Percentiles rank a stretch among this genome's conserved stretches.
Conservation (phyloP, 2,329 filamentous ascomycete species). For the Fusarium pseudocircinatum region DNA sequence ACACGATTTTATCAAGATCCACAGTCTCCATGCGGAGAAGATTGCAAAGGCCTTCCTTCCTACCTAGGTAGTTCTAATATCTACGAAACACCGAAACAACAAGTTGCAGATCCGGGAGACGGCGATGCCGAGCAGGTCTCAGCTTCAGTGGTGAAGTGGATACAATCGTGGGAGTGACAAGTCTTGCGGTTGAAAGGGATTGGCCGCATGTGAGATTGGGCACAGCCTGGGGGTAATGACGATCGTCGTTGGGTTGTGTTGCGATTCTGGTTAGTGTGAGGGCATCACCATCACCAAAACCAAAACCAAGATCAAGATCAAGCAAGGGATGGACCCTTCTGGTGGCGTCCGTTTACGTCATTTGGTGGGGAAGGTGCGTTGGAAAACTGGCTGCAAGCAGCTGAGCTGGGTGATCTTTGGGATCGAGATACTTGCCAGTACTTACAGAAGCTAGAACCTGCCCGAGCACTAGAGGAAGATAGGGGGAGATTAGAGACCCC, state of each 20-base stretch:
- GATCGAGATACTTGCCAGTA: not conserved
- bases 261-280: constrained; percentile 29
- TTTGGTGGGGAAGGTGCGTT: constrained; percentile 20
- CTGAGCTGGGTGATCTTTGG: not conserved
- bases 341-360: constrained; percentile 35
- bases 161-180: not conserved
- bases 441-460: not conserved
- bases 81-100: constrained; percentile 19
- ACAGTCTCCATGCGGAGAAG: constrained; percentile 18
- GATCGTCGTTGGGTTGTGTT: constrained; percentile 22
- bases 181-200: not conserved
- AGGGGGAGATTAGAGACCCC: not conserved
- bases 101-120: constrained; percentile 28
- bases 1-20: constrained; percentile 5
- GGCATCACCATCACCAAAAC: constrained; percentile 30
- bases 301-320: not conserved
- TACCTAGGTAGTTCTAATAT: not conserved
- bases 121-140: constrained; percentile 35
- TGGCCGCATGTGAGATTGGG: constrained; percentile 8
- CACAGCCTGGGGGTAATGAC: constrained; percentile 23
- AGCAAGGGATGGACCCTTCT: constrained; percentile 9
- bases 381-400: constrained; percentile 32
- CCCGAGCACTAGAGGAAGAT: not conserved
- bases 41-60: not conserved
- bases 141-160: constrained; percentile 10